Conservation (phyloP, 2,329 filamentous ascomycete species). For the Cladosporium sp. region DNA sequence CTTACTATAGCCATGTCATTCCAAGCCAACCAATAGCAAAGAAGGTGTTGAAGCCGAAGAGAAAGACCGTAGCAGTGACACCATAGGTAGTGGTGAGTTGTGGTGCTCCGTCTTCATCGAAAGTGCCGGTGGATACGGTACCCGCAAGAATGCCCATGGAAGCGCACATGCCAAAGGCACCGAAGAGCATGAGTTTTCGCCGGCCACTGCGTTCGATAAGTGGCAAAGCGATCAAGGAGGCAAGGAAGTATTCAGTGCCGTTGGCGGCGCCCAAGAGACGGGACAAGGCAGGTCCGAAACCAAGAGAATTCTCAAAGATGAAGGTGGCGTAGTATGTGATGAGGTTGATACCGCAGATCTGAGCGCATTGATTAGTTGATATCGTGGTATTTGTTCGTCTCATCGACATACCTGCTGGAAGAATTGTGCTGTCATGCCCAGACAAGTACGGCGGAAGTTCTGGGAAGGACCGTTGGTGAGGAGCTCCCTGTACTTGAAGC, state of each 20-base stretch:
- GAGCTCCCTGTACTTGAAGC: constrained; percentile 3
- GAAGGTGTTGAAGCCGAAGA: constrained; percentile 27
- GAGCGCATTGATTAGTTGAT: neutral
- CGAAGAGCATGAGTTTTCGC: constrained; percentile 65
- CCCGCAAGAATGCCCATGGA: constrained; percentile 21
- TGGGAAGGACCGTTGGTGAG: constrained; percentile 1
- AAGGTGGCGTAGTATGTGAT: constrained; percentile 11
- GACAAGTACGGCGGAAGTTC: constrained; percentile 3
- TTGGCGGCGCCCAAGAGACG: constrained; percentile 22
- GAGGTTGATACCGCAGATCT: constrained; percentile 6
- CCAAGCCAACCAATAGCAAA: constrained; percentile 24
- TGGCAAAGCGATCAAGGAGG: constrained; percentile 34
- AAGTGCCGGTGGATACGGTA: constrained; percentile 14
- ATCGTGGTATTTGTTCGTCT: neutral
- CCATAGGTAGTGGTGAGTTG: constrained; percentile 3
- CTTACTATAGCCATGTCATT: constrained; percentile 17
- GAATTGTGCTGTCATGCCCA: constrained; percentile 7
- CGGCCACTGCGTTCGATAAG: constrained; percentile 45
- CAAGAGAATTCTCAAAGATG: constrained; percentile 17
- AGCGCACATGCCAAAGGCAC: constrained; percentile 38
- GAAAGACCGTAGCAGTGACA: constrained; percentile 24
- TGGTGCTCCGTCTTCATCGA: constrained; percentile 16
- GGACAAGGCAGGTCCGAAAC: constrained; percentile 17
- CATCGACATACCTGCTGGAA: constrained; percentile 2
- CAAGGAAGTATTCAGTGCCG: constrained; percentile 24